Percentiles rank a stretch among this genome's conserved stretches.
phyloP scores from a whole-genome alignment of 495 filamentous ascomycete genomes.

The Aspergillus bertholletiae region DNA sequence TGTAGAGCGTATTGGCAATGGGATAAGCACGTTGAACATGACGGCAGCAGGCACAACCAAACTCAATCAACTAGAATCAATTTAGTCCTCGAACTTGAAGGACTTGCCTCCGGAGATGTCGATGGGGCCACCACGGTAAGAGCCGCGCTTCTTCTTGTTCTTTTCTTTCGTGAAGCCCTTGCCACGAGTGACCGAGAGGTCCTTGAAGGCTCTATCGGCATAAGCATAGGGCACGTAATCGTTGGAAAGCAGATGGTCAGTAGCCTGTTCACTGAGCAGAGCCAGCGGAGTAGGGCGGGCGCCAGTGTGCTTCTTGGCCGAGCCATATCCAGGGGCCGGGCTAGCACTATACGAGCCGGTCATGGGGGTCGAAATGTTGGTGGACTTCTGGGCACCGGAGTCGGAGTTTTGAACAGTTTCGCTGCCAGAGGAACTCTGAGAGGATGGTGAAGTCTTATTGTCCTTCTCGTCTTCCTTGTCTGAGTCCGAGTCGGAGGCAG shows the following conservation, averaged over 20 bases:
- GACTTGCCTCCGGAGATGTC: slow-evolving; percentile 65
- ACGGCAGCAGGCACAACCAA: not conserved
- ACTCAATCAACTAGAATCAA: not conserved
- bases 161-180: slow-evolving; percentile 99
- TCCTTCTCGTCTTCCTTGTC: slow-evolving; percentile 23
- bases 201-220: slow-evolving; percentile 78
- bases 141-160: slow-evolving; percentile 89
- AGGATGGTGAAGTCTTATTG: slow-evolving; percentile 7
- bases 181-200: slow-evolving; percentile 85
- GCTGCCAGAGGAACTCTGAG: slow-evolving; percentile 26
- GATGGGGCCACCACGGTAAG: slow-evolving; percentile 79
- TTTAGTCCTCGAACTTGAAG: slow-evolving; percentile 84
- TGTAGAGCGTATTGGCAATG: not conserved
- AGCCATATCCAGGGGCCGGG: slow-evolving; percentile 41
- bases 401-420: slow-evolving; percentile 34
- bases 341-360: slow-evolving; percentile 38
- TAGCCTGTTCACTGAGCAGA: slow-evolving; percentile 41
- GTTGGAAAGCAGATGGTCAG: slow-evolving; percentile 58
- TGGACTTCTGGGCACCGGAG: slow-evolving; percentile 21
- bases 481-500: slow-evolving; percentile 19
- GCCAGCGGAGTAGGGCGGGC: slow-evolving; percentile 44
- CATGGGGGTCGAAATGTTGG: slow-evolving; percentile 24
- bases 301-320: slow-evolving; percentile 43
- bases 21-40: not conserved
- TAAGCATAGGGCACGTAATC: slow-evolving; percentile 81